A percentile compares a stretch with the other conserved stretches of the same genome.
phyloP scores from a whole-genome alignment of 495 filamentous ascomycete species.

The Thozetella sp. region DNA sequence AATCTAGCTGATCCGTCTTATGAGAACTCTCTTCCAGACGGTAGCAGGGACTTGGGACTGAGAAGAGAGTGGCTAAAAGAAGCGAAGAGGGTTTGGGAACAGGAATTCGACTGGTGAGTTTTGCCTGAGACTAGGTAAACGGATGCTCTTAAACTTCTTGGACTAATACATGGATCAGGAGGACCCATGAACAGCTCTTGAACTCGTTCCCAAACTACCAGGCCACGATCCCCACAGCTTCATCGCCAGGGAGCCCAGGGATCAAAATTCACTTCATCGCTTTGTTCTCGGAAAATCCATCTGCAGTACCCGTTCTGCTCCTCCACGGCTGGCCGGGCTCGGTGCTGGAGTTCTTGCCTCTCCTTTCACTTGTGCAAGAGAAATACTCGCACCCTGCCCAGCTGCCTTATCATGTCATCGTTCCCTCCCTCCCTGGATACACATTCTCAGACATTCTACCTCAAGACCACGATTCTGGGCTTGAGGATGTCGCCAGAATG shows the following conservation, averaged over 20 bases:
- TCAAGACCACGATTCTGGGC: constrained; percentile 45
- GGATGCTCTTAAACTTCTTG: too few species aligned
- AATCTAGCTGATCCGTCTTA: constrained; percentile 6
- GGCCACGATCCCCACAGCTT: constrained; percentile 36
- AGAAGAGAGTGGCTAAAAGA: constrained; percentile 54
- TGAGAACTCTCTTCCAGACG: constrained; percentile 15
- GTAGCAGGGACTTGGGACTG: constrained; percentile 47
- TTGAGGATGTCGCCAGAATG: constrained; percentile 42
- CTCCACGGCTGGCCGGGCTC: constrained; percentile 46
- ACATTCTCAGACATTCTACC: constrained; percentile 56
- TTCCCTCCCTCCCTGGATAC: constrained; percentile 66
- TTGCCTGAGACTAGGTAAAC: not conserved
- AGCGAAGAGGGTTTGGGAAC: constrained; percentile 54
- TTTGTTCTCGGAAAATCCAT: constrained; percentile 58
- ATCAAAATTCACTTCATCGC: constrained; percentile 66
- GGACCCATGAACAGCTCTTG: constrained; percentile 51
- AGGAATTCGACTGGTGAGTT: constrained; percentile 36
- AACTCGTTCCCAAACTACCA: constrained; percentile 67
- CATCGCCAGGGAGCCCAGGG: constrained; percentile 30
- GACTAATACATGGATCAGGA: too few species aligned
- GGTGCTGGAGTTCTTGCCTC: constrained; percentile 57
- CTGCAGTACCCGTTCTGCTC: constrained; percentile 62
- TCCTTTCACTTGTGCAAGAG: constrained; percentile 37
- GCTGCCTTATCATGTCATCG: constrained; percentile 66
- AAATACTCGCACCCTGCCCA: constrained; percentile 49